Conservation (phyloP, 1,284 basidiomycete genomes). For the Trametes hirsuta region DNA sequence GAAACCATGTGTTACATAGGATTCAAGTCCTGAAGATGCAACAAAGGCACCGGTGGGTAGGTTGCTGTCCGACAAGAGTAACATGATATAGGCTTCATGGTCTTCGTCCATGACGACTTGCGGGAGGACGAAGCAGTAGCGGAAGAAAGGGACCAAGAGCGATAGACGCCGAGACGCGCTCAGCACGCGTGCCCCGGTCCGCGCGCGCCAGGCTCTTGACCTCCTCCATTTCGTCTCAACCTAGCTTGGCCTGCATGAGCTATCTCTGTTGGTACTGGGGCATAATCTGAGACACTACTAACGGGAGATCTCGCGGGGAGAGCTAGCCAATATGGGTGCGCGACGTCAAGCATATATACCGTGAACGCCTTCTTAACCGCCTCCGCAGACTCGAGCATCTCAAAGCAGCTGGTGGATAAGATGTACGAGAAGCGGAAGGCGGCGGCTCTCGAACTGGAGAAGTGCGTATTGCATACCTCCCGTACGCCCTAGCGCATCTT, state of each 20-base stretch:
- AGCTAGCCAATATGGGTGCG: slow-evolving; percentile 22
- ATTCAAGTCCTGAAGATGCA: slow-evolving; percentile 91
- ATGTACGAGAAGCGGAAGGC: slow-evolving; percentile 96
- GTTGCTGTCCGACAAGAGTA: slow-evolving; percentile 81
- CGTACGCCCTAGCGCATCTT: background rate
- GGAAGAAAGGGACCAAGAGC: slow-evolving; percentile 14
- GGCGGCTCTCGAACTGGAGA: slow-evolving; percentile 94
- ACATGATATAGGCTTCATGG: slow-evolving; percentile 65
- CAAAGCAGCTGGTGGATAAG: slow-evolving; percentile 83
- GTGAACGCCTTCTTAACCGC: background rate
- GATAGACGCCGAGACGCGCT: slow-evolving; percentile 20
- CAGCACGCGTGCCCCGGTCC: slow-evolving; percentile 12
- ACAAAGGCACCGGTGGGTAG: slow-evolving; percentile 87
- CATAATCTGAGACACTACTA: background rate
- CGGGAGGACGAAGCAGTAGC: slow-evolving; percentile 1
- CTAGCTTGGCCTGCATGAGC: slow-evolving; percentile 15
- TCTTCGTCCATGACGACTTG: slow-evolving; percentile 34
- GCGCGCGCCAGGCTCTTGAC: slow-evolving; percentile 15
- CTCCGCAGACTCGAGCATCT: slow-evolving; percentile 60
- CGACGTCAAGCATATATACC: background rate
- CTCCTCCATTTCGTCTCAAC: slow-evolving; percentile 9
- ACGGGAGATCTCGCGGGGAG: background rate
- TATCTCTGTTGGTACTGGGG: background rate
- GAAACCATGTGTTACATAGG: slow-evolving; percentile 88
- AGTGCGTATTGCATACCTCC: slow-evolving; percentile 48